Evolutionary conservation across 2,329 filamentous ascomycete species (phyloP), one percentile per base, ranked within the genome.

Genomic region (Diaporthe caulivora): DNA sequence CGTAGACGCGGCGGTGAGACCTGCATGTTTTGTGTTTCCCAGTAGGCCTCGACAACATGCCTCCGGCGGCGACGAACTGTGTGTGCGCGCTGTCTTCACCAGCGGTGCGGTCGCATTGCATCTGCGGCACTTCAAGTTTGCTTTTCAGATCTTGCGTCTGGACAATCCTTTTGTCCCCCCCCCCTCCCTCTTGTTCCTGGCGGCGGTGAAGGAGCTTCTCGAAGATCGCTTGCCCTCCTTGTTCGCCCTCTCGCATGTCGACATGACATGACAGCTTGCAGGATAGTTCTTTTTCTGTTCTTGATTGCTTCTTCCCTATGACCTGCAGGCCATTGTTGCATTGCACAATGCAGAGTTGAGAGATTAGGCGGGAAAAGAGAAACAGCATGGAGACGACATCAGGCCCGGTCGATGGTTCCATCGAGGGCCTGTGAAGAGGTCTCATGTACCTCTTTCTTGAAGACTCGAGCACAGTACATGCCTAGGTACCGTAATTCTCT

Each of bases 131-230:
- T 53, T 34, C 5, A 44, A 65, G 62, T 53, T 67, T 67, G 62
- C 62, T 67, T 67, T 67, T 67, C 62, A 67, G 62, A 67, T 67
- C 62, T 67, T 53, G 62, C 47, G 47, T 67, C 47, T 37, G 13
- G 11, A 67, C 17, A 67, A 51, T 65, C 44, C 17, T n/a, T 29
- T 53, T 26, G 47, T 67, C 11, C 10, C n/a, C 15, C 13, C 29
- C 29, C 44, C 11, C 34, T 24, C 29, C 44, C 24, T 26, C 17
- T 24, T 53, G 62, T 53, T 67, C 47, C 47, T 40, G 47, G 15
- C 62, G 31, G 62, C 62, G 62, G 62, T 67, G 62, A 65, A 51
- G 62, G 62, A 29, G 31, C 62, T 67, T 53, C 62, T 67, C 62
- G 62, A 53, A 53, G n/a, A 49, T 51, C 47, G n/a, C 10, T 24